Evolutionary conservation across 1,284 basidiomycete genomes (phyloP).

Genomic region (Ganoderma resinaceum): DNA sequence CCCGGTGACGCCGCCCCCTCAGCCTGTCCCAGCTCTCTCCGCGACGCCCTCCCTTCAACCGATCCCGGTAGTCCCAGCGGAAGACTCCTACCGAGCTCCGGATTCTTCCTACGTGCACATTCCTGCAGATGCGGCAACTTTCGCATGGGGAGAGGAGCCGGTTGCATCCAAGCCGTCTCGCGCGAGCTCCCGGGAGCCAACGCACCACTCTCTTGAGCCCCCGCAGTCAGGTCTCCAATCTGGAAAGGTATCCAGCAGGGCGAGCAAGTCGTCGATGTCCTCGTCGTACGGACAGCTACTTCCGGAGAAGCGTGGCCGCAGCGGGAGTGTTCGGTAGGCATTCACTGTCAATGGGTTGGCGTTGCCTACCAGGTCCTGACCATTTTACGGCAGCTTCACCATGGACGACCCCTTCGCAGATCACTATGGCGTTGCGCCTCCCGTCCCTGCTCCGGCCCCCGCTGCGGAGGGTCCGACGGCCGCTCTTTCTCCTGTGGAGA

Average conservation of each 20-base stretch:
- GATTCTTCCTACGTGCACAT: slow-evolving; percentile 22
- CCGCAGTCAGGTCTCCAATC: slow-evolving; percentile 7
- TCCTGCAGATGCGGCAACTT: slow-evolving; percentile 26
- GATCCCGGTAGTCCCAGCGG: slow-evolving; percentile 9
- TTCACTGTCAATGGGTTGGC: background rate
- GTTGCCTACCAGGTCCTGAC: background rate
- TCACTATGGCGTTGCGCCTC: slow-evolving; percentile 15
- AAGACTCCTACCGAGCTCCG: background rate
- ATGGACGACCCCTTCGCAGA: slow-evolving; percentile 48
- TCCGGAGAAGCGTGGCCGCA: slow-evolving; percentile 38
- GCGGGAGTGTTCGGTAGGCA: slow-evolving; percentile 43
- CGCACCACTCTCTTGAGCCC: background rate
- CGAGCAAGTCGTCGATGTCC: slow-evolving; percentile 39
- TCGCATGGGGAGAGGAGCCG: slow-evolving; percentile 32
- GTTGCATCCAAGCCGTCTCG: slow-evolving; percentile 21
- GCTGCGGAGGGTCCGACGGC: slow-evolving; percentile 24
- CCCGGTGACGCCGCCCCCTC: background rate
- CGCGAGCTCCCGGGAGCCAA: slow-evolving; percentile 13
- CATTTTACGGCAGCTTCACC: slow-evolving; percentile 39
- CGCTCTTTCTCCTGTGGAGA: slow-evolving; percentile 36
- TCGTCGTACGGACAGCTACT: slow-evolving; percentile 40
- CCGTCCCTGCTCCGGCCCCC: background rate
- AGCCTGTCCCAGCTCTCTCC: background rate
- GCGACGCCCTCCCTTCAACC: background rate
- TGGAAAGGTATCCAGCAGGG: slow-evolving; percentile 33